phyloP scores from a whole-genome alignment of 371 early-diverging fungal genomes.

The Apophysomyces elegans region DNA sequence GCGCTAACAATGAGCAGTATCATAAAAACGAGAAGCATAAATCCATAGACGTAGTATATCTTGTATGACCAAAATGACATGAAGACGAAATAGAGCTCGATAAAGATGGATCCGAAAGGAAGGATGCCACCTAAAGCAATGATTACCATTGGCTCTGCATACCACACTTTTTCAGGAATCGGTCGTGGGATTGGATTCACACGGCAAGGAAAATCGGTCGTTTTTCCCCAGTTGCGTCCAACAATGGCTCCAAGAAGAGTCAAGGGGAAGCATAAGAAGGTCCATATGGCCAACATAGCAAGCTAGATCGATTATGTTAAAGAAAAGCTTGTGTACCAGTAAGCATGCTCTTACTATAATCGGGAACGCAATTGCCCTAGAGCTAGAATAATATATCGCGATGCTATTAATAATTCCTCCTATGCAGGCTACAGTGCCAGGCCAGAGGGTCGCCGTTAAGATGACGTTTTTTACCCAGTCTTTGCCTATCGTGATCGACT shows the following conservation, averaged over 20 bases:
- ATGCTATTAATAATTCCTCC: slow-evolving; percentile 72
- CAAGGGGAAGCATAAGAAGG: slow-evolving; percentile 77
- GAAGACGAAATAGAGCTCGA: slow-evolving; percentile 88
- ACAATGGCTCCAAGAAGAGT: slow-evolving; percentile 79
- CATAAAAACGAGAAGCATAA: slow-evolving; percentile 75
- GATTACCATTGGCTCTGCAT: slow-evolving; percentile 66
- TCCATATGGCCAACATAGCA: slow-evolving; percentile 74
- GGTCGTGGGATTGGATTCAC: slow-evolving; percentile 84
- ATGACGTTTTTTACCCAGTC: slow-evolving; percentile 76
- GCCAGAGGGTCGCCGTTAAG: slow-evolving; percentile 75
- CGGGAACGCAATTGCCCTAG: slow-evolving; percentile 81
- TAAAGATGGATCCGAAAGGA: slow-evolving; percentile 86
- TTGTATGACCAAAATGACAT: slow-evolving; percentile 86
- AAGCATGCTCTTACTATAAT: slow-evolving; percentile 59
- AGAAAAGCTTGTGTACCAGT: neutral
- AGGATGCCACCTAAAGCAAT: slow-evolving; percentile 73
- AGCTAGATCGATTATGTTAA: slow-evolving; percentile 37
- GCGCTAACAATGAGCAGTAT: slow-evolving; percentile 77
- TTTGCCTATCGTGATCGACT: slow-evolving; percentile 44
- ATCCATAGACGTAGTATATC: slow-evolving; percentile 87
- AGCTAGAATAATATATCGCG: slow-evolving; percentile 76
- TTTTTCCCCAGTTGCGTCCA: slow-evolving; percentile 72
- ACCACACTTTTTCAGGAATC: slow-evolving; percentile 81
- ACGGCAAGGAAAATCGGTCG: slow-evolving; percentile 77
- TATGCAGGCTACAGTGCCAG: slow-evolving; percentile 61